These are phyloP conservation scores for Lactarius pseudohatsudake DNA, from an alignment of 768 basidiomycete species.

Conservation along the genomic window DNA sequence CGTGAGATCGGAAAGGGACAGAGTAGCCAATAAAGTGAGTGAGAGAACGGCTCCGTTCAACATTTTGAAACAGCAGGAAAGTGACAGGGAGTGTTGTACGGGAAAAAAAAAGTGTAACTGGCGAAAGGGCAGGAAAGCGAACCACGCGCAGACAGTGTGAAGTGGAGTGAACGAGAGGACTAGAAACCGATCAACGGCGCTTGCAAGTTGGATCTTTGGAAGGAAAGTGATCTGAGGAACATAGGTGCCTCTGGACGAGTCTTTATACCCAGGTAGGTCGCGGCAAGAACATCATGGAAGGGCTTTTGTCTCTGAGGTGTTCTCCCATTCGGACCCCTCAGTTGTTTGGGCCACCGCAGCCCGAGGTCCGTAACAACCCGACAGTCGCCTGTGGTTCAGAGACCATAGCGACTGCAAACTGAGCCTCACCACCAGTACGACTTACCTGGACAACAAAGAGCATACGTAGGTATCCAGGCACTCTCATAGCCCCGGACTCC, in stretches of 20 bases:
- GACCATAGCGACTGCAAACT: background rate
- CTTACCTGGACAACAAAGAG: background rate
- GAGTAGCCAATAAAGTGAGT: constrained; percentile 30
- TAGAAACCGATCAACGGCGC: constrained; percentile 47
- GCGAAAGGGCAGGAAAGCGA: constrained; percentile 32
- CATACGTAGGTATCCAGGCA: background rate
- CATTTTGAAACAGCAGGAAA: constrained; percentile 2
- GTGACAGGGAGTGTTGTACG: constrained; percentile 9
- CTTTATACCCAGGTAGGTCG: constrained; percentile 13
- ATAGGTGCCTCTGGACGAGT: background rate
- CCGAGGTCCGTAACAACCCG: background rate
- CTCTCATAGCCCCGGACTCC: background rate
- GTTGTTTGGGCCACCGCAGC: no score
- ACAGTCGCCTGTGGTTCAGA: background rate
- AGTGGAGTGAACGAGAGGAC: constrained; percentile 36
- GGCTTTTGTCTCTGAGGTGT: background rate
- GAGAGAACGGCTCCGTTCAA: constrained; percentile 27
- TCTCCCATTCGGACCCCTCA: background rate
- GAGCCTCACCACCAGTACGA: background rate
- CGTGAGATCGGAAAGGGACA: constrained; percentile 21
- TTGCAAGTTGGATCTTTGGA: constrained; percentile 27
- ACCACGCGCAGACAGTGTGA: constrained; percentile 29
- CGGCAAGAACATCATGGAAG: background rate
- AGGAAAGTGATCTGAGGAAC: constrained; percentile 27
- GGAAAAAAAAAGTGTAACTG: constrained; percentile 23